phyloP scores from a whole-genome alignment of 2,329 filamentous ascomycete genomes.

The Fusarium praegraminearum region DNA sequence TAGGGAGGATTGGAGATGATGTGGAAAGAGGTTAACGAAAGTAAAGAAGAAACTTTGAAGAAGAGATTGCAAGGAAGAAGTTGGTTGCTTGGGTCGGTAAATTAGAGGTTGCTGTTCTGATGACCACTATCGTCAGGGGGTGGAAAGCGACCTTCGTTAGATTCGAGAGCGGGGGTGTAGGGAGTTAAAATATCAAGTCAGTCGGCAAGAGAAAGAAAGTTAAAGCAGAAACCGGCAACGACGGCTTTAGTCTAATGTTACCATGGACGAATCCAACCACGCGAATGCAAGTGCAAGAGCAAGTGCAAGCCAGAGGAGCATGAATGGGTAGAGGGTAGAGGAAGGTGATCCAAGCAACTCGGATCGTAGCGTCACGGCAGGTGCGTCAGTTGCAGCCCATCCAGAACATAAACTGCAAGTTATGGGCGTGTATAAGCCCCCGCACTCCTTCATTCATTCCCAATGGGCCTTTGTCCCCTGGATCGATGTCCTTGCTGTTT shows the following conservation, averaged over 20 bases:
- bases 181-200: conserved; percentile 28
- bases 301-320: conserved; percentile 32
- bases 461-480: conserved; percentile 32
- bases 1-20: conserved; percentile 7
- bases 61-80: conserved; percentile 18
- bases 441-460: conserved; percentile 31
- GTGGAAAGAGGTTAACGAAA: conserved; percentile 12
- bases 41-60: background rate
- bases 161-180: conserved; percentile 42
- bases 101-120: conserved; percentile 35
- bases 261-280: conserved; percentile 14
- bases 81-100: conserved; percentile 32
- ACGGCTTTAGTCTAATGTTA: conserved; percentile 7
- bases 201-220: background rate
- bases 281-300: conserved; percentile 21
- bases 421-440: conserved; percentile 24
- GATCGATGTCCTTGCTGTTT: conserved; percentile 40
- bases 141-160: conserved; percentile 28
- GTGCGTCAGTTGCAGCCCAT: conserved; percentile 18
- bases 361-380: conserved; percentile 28
- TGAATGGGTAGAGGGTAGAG: conserved; percentile 16
- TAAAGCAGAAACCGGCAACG: conserved; percentile 16
- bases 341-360: background rate
- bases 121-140: conserved; percentile 38
- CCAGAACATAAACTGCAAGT: conserved; percentile 8